Base-by-base conservation (phyloP, 1,139 yeast genomes). In the Groenewaldozyma sp. region DNA sequence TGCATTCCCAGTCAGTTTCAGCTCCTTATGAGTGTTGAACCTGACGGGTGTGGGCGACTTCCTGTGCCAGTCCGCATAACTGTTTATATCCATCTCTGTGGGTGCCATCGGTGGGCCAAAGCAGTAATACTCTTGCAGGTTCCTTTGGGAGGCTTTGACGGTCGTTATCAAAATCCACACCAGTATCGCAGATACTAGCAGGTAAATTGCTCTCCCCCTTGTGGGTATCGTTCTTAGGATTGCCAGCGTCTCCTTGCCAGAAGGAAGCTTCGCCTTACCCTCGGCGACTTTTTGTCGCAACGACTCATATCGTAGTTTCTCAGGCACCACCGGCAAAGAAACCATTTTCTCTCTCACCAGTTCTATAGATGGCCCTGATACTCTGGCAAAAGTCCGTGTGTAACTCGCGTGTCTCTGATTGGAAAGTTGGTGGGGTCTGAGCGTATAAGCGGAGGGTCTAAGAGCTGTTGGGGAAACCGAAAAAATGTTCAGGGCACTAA, bases 31-130 rank as follows among this genome's bases (percentile, higher is more conserved):
- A 24, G 49, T 44, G 36, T 53, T 52, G 44, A 53, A 53, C 34
- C 42, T 43, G 24, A 55, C 58, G 1, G 58, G 57, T 3, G 58
- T 54, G 4, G 52, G 52, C 22, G 49, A 42, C 17, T 46, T 46
- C 17, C 49, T 41, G 34, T 54, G 55, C 56, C 57, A 53, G 26
- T 50, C 56, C 5, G 53, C 44, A 37, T 51, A 50, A 2, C 49
- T 42, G 37, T 52, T 51, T 32, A 52, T 46, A 34, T 47, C 50
- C 46, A 53, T 50, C 18, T 53, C 53, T 36, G 46, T 41, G 3
- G 58, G 58, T 7, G 54, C 43, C 47, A 48, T 46, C n/a, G 52
- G 54, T 3, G 58, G 58, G 3, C 58, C 58, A 38, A 53, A 51
- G 41, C 58, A 54, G 35, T 44, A 42, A 42, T 48, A 54, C 35